These are phyloP conservation scores for Haematococcus sp. DNA, from an alignment of 139 green algal genomes.

Conservation along the genomic window DNA sequence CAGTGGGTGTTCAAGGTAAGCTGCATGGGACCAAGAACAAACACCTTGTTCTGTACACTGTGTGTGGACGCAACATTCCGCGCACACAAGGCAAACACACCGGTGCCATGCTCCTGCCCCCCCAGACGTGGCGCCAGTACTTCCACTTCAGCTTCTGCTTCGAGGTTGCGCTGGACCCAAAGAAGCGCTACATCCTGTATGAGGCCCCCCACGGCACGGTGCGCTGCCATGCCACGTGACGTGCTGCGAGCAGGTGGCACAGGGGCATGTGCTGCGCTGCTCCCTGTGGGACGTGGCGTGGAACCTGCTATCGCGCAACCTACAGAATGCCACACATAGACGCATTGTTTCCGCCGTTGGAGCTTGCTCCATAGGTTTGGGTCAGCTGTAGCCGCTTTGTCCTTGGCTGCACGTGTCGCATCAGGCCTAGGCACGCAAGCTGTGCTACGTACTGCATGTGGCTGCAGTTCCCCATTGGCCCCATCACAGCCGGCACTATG, in stretches of 20 bases:
- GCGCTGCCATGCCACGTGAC: not conserved
- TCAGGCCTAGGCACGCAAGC: too few relatives aligned
- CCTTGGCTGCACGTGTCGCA: too few relatives aligned
- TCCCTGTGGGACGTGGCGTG: not conserved
- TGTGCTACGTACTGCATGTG: too few relatives aligned
- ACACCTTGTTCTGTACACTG: conserved; percentile 22
- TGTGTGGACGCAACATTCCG: conserved; percentile 6
- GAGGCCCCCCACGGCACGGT: conserved; percentile 15
- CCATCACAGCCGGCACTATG: conserved; percentile 7
- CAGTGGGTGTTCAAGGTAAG: not conserved
- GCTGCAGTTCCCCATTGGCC: conserved; percentile 19
- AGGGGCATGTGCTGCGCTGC: not conserved
- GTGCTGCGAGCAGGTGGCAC: not conserved
- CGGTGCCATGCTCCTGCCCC: conserved; percentile 28
- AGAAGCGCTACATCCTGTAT: conserved; percentile 40
- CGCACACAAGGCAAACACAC: not conserved
- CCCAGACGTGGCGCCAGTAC: conserved; percentile 41
- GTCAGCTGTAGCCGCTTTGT: too few relatives aligned
- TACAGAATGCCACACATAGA: too few relatives aligned
- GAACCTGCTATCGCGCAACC: too few relatives aligned
- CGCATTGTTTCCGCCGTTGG: too few relatives aligned
- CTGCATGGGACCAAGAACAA: not conserved
- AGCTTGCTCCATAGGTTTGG: too few relatives aligned
- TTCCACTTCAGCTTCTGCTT: conserved; percentile 19
- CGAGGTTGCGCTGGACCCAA: conserved; percentile 22